Percentiles rank a stretch among this genome's conserved stretches.
These are phyloP conservation scores for Chlamydomonas applanata DNA, from an alignment of 139 green algal genomes.

Conservation along the genomic window DNA sequence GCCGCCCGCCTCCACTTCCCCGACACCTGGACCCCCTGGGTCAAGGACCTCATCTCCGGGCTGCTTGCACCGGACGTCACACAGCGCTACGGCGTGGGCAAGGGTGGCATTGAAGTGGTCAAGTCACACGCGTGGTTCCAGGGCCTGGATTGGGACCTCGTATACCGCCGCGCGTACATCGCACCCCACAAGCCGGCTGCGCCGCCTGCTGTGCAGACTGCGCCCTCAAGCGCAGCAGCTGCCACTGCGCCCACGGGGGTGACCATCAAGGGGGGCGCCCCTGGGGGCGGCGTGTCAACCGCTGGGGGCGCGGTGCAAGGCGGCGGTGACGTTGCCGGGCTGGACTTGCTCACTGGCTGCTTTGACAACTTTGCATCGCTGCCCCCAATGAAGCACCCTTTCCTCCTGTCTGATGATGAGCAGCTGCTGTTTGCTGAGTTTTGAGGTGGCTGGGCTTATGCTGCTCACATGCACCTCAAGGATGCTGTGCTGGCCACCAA, in stretches of 20 bases:
- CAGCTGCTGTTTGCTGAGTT: conserved; percentile 50
- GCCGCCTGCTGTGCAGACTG: conserved; percentile 24
- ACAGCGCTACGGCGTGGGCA: too few species aligned
- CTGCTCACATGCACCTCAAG: too few species aligned
- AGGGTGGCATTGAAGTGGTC: conserved; percentile 42
- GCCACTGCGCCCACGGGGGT: too few species aligned
- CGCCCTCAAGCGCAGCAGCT: too few species aligned
- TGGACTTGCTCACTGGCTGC: not conserved
- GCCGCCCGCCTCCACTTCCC: conserved; percentile 36
- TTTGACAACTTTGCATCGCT: conserved; percentile 71
- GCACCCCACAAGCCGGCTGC: conserved; percentile 14
- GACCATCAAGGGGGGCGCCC: too few species aligned
- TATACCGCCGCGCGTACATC: conserved; percentile 14
- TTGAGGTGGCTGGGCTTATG: too few species aligned
- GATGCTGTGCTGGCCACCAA: too few species aligned
- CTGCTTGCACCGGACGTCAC: conserved; percentile 12
- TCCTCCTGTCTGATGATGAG: conserved; percentile 44
- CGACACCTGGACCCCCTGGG: not conserved
- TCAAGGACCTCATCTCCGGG: conserved; percentile 44
- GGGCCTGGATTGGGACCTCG: not conserved
- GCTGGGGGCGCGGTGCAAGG: too few species aligned
- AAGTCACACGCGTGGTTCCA: conserved; percentile 65
- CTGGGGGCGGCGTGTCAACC: too few species aligned
- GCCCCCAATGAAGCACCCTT: conserved; percentile 45
- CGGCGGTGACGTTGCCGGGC: too few species aligned